These are phyloP conservation scores for Plasmodium yoelii DNA, from an alignment of 169 alveolate genomes.

Conservation along the genomic window DNA sequence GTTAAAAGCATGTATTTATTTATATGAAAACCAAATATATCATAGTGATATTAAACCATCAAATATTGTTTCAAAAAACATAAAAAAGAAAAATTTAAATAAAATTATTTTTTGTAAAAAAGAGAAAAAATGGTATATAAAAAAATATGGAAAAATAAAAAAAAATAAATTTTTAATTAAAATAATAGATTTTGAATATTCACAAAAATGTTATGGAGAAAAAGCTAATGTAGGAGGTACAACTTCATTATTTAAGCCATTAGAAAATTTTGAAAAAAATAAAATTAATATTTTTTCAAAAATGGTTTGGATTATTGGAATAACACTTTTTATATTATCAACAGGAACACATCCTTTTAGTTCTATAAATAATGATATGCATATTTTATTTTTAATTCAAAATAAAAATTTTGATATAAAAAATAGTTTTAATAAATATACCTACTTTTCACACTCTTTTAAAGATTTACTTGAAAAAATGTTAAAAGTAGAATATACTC, in stretches of 20 bases:
- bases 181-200: constrained; percentile 52
- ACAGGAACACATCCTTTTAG: constrained; percentile 63
- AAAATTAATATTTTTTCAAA: constrained; percentile 43
- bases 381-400: constrained; percentile 26
- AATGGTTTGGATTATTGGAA: constrained; percentile 57
- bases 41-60: constrained; percentile 74
- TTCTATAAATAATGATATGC: constrained; percentile 47
- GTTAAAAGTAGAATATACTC: constrained; percentile 14
- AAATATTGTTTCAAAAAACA: constrained; percentile 40
- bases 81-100: constrained; percentile 42
- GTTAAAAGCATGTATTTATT: constrained; percentile 22
- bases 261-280: constrained; percentile 41
- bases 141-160: constrained; percentile 17
- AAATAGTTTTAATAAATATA: constrained; percentile 3
- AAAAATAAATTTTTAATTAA: constrained; percentile 29
- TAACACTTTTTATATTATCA: constrained; percentile 45
- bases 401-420: constrained; percentile 22
- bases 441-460: constrained; percentile 29
- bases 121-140: constrained; percentile 33
- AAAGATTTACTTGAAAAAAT: constrained; percentile 44
- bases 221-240: constrained; percentile 62
- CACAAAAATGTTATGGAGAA: constrained; percentile 26
- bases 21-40: constrained; percentile 10
- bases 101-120: constrained; percentile 22
- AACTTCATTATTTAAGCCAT: constrained; percentile 54